Evolutionary conservation across 176 grass and related monocot genomes (phyloP).

Genomic region (Metroxylon sagu): DNA sequence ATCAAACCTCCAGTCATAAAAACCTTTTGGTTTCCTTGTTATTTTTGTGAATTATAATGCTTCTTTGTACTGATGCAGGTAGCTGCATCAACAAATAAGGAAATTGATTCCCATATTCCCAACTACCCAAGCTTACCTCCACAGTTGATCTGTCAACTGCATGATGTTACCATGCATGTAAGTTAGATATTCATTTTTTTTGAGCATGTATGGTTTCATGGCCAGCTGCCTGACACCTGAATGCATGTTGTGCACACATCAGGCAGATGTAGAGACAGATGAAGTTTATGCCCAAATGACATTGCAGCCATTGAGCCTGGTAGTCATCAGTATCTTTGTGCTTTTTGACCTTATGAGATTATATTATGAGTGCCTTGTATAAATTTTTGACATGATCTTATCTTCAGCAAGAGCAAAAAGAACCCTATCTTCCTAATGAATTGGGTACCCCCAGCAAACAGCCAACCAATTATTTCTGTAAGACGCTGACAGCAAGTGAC

Average conservation of each 20-base stretch:
- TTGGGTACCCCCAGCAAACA: conserved; percentile 80
- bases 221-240: neutral
- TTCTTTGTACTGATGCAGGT: conserved; percentile 37
- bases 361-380: too few species aligned
- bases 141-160: conserved; percentile 90
- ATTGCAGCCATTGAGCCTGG: conserved; percentile 77
- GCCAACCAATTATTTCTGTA: conserved; percentile 98
- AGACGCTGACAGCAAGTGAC: conserved; percentile 95
- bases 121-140: conserved; percentile 85
- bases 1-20: too few species aligned
- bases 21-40: neutral
- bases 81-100: conserved; percentile 92
- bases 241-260: neutral
- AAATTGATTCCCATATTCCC: conserved; percentile 89
- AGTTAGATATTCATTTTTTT: conserved; percentile 13
- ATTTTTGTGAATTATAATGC: neutral
- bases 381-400: conserved; percentile 4
- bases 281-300: conserved; percentile 99
- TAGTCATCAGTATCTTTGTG: conserved; percentile 19
- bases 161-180: conserved; percentile 99
- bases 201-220: neutral
- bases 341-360: too few species aligned
- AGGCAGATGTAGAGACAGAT: conserved; percentile 93
- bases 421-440: conserved; percentile 84
- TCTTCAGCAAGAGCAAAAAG: conserved; percentile 94